Percentiles rank a stretch among this genome's conserved stretches.
Conservation (phyloP, 2,329 filamentous ascomycete species). For the Fusarium sp. region DNA sequence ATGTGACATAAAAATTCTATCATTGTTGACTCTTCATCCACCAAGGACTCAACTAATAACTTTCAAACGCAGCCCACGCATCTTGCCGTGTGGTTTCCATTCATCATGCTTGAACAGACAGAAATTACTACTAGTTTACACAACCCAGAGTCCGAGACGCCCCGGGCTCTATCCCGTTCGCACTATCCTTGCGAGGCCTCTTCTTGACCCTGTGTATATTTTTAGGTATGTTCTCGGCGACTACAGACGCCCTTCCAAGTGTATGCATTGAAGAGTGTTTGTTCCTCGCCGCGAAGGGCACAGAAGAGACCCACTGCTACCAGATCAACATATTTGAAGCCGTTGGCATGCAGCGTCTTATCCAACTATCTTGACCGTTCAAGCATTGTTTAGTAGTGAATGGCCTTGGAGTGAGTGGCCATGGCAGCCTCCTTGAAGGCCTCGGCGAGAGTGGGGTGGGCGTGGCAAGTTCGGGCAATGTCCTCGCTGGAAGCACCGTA, state of each 20-base stretch:
- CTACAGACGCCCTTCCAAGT: slow-evolving; percentile 26
- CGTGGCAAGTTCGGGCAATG: slow-evolving; percentile 93
- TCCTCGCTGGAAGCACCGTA: slow-evolving; percentile 97
- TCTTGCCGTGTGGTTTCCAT: slow-evolving; percentile 40
- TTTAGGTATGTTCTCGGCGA: slow-evolving; percentile 32
- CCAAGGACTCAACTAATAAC: neutral
- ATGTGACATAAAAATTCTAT: neutral
- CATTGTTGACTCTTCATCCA: slow-evolving; percentile 1
- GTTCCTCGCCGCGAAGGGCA: slow-evolving; percentile 28
- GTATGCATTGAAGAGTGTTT: slow-evolving; percentile 31
- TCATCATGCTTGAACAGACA: slow-evolving; percentile 47
- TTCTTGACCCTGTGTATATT: slow-evolving; percentile 36
- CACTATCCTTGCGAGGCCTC: slow-evolving; percentile 35
- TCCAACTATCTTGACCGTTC: slow-evolving; percentile 16
- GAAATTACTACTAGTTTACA: slow-evolving; percentile 49
- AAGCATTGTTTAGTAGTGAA: slow-evolving; percentile 78
- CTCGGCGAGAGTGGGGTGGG: slow-evolving; percentile 94
- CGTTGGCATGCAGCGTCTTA: slow-evolving; percentile 17
- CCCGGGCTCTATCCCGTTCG: slow-evolving; percentile 41
- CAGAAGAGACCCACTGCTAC: slow-evolving; percentile 27
- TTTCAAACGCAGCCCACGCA: slow-evolving; percentile 20
- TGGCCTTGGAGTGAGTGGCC: slow-evolving; percentile 94
- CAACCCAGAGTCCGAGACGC: slow-evolving; percentile 43
- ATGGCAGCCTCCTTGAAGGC: slow-evolving; percentile 99
- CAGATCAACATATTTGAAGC: slow-evolving; percentile 1